phyloP scores from a whole-genome alignment of 139 green algal species.

The Coelastrella sp. region DNA sequence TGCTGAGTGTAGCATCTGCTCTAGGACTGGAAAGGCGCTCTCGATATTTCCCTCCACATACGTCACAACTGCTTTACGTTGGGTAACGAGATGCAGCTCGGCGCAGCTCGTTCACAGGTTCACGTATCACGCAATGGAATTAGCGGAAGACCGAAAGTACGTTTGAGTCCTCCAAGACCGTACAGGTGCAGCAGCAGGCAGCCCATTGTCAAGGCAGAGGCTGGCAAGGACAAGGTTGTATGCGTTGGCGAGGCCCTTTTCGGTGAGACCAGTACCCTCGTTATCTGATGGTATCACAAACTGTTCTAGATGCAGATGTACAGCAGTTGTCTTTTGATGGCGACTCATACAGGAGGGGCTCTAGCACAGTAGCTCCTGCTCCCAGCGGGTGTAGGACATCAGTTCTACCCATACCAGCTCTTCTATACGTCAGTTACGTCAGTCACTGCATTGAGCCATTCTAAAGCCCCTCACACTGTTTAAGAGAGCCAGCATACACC shows the following conservation, averaged over 20 bases:
- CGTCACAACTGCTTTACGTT: not conserved
- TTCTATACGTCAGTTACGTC: too few relatives aligned
- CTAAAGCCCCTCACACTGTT: not conserved
- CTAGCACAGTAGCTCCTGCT: too few relatives aligned
- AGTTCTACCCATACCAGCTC: too few relatives aligned
- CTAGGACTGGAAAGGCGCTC: too few relatives aligned
- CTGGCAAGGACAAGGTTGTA: conserved; percentile 59
- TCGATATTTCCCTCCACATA: too few relatives aligned
- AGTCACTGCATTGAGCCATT: not conserved
- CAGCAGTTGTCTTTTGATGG: not conserved
- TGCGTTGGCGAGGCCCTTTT: conserved; percentile 77
- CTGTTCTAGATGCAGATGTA: not conserved
- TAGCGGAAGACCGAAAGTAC: not conserved
- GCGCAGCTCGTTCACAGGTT: not conserved
- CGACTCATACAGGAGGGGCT: not conserved
- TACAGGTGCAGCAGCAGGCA: not conserved
- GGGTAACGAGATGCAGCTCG: not conserved
- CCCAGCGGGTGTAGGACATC: too few relatives aligned
- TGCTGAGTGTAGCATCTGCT: too few relatives aligned
- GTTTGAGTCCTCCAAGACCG: not conserved
- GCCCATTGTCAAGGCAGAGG: not conserved
- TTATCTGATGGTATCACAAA: not conserved
- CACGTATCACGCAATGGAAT: not conserved
- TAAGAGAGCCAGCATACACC: not conserved
- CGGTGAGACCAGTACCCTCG: conserved; percentile 52